Evolutionary conservation across 176 grass and related monocot genomes (phyloP).

Genomic region (Guadua angustifolia): DNA sequence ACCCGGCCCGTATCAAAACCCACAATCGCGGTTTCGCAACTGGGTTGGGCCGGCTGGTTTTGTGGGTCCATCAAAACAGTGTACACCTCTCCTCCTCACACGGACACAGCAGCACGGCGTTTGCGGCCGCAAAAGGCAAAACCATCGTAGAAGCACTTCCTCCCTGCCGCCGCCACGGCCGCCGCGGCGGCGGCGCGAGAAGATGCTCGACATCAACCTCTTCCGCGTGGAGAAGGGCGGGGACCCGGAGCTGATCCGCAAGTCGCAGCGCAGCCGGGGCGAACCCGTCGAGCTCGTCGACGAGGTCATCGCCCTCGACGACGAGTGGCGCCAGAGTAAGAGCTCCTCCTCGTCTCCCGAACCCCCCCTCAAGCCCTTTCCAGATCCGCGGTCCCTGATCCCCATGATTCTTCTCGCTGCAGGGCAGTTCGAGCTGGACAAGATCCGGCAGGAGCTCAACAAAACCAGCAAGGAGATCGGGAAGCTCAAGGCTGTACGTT

Average conservation of each 20-base stretch:
- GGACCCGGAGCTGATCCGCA: constrained; percentile 66
- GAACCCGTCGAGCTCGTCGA: constrained; percentile 70
- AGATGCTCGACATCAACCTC: constrained; percentile 87
- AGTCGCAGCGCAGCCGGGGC: constrained; percentile 74
- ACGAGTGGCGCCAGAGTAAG: constrained; percentile 82
- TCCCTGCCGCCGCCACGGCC: not conserved
- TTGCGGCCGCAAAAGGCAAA: constrained; percentile 5
- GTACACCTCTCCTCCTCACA: not conserved
- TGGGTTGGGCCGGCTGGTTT: too few species aligned
- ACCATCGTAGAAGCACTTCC: not conserved
- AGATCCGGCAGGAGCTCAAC: constrained; percentile 76
- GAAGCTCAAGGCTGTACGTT: constrained; percentile 73
- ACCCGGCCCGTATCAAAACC: too few species aligned
- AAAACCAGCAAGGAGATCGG: constrained; percentile 85
- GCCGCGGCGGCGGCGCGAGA: not conserved
- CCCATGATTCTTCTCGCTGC: not conserved
- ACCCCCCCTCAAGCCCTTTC: not conserved
- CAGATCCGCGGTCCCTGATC: constrained; percentile 2
- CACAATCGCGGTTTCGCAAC: too few species aligned
- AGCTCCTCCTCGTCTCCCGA: not conserved
- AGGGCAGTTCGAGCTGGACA: constrained; percentile 88
- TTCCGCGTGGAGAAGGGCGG: constrained; percentile 80
- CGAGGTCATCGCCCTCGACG: constrained; percentile 79
- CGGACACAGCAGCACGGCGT: not conserved
- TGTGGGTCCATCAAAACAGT: not conserved